Conservation (phyloP, 441 rosid genomes). For the Pelargonium citronellum region DNA sequence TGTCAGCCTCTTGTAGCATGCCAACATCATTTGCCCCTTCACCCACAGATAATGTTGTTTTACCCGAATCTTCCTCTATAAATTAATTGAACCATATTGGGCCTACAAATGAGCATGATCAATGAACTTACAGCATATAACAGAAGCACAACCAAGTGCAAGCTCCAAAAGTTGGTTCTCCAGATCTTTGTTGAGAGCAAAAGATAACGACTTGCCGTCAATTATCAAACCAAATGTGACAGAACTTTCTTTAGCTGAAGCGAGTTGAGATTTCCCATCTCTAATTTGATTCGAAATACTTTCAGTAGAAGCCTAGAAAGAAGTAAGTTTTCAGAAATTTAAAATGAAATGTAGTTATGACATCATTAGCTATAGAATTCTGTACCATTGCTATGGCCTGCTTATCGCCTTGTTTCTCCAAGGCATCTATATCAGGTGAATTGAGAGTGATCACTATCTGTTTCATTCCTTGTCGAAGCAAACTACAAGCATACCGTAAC, state of each 20-base stretch:
- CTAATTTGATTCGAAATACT: conserved; percentile 51
- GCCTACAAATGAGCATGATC: not conserved
- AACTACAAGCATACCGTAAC: conserved; percentile 69
- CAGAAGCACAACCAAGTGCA: conserved; percentile 86
- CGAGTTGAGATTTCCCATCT: conserved; percentile 47
- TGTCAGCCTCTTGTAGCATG: conserved; percentile 96
- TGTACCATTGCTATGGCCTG: conserved; percentile 40
- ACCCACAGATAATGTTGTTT: conserved; percentile 71
- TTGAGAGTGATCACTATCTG: conserved; percentile 80
- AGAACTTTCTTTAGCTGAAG: conserved; percentile 44
- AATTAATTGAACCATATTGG: not conserved
- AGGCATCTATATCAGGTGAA: conserved; percentile 49
- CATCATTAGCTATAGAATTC: not conserved
- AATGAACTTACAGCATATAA: conserved; percentile 73
- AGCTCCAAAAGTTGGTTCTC: conserved; percentile 52
- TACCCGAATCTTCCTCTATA: conserved; percentile 36
- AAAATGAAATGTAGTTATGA: not conserved
- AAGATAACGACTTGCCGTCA: conserved; percentile 42
- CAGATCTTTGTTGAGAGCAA: conserved; percentile 2
- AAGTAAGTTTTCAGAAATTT: conserved; percentile 15
- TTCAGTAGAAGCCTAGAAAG: conserved; percentile 55
- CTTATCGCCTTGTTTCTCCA: conserved; percentile 68
- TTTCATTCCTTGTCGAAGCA: conserved; percentile 90
- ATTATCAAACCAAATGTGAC: conserved; percentile 73
- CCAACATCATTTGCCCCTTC: conserved; percentile 97